Conservation (phyloP, 176 grass and related monocot genomes). For the Canna indica region DNA sequence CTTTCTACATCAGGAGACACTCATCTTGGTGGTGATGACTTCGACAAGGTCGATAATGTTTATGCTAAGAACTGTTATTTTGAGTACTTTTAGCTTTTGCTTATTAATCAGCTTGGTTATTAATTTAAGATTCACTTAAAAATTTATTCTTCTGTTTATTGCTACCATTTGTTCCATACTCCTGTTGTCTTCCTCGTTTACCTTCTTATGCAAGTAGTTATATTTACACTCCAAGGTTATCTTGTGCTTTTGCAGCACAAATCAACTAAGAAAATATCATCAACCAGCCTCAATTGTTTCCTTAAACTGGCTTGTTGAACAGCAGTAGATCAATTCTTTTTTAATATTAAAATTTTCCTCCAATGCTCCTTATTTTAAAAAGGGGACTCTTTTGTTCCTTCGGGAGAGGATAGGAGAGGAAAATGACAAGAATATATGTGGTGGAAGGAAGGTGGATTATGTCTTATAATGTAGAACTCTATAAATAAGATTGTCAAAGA, state of each 20-base stretch:
- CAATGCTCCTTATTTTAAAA: too few relatives aligned
- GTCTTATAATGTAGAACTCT: too few relatives aligned
- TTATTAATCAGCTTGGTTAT: too few relatives aligned
- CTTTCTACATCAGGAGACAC: conserved; percentile 74
- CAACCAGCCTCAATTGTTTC: background rate
- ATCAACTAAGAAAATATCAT: background rate
- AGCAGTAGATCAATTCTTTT: too few relatives aligned
- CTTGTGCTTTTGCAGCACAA: background rate
- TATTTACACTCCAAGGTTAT: background rate
- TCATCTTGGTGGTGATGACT: conserved; percentile 77
- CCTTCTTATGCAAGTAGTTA: background rate
- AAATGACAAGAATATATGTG: too few relatives aligned
- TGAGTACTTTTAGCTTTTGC: background rate
- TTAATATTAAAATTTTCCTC: background rate
- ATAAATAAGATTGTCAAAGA: too few relatives aligned
- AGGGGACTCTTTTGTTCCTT: too few relatives aligned
- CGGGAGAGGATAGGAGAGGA: too few relatives aligned
- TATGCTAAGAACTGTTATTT: background rate
- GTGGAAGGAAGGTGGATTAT: too few relatives aligned
- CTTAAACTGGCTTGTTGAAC: background rate
- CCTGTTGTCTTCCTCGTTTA: background rate
- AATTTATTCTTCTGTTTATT: too few relatives aligned
- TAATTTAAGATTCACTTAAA: too few relatives aligned
- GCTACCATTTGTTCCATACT: background rate
- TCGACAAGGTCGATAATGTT: conserved; percentile 52